Percentiles rank a stretch among this genome's conserved stretches.
These are phyloP conservation scores for Pseudogymnoascus sp. DNA, from an alignment of 2,329 filamentous ascomycete species.

Conservation along the genomic window DNA sequence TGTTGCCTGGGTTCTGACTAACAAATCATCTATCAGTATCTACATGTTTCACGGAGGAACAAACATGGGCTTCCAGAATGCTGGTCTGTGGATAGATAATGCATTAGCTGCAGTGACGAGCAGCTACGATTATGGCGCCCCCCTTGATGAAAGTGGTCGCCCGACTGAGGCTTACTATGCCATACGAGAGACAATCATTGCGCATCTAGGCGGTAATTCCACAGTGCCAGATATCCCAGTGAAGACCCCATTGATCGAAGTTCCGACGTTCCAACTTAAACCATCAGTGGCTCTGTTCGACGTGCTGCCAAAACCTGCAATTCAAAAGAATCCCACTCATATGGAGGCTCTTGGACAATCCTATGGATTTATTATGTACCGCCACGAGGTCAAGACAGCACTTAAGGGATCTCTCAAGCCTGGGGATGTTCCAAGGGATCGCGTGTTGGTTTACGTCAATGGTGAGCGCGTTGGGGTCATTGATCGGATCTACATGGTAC, in stretches of 20 bases:
- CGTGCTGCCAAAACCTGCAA: constrained; percentile 21
- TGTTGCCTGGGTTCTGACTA: constrained; percentile 31
- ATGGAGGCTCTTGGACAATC: constrained; percentile 40
- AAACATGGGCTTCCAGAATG: constrained; percentile 41
- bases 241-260: constrained; percentile 26
- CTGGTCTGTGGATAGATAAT: constrained; percentile 35
- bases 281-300: constrained; percentile 34
- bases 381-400: constrained; percentile 25
- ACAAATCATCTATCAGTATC: constrained; percentile 37
- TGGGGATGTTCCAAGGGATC: constrained; percentile 37
- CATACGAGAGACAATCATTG: constrained; percentile 32
- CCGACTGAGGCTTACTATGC: constrained; percentile 36
- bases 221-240: constrained; percentile 31
- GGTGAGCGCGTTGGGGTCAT: constrained; percentile 34
- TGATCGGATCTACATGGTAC: constrained; percentile 36
- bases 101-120: constrained; percentile 34
- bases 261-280: constrained; percentile 32
- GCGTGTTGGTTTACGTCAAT: constrained; percentile 41
- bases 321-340: constrained; percentile 27
- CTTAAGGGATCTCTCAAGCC: constrained; percentile 30
- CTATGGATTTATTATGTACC: constrained; percentile 38
- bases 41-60: constrained; percentile 48
- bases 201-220: constrained; percentile 29
- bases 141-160: constrained; percentile 42
- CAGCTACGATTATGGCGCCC: constrained; percentile 43